Conservation (phyloP, 192 early-diverging fungal species). For the Backusella sp. region DNA sequence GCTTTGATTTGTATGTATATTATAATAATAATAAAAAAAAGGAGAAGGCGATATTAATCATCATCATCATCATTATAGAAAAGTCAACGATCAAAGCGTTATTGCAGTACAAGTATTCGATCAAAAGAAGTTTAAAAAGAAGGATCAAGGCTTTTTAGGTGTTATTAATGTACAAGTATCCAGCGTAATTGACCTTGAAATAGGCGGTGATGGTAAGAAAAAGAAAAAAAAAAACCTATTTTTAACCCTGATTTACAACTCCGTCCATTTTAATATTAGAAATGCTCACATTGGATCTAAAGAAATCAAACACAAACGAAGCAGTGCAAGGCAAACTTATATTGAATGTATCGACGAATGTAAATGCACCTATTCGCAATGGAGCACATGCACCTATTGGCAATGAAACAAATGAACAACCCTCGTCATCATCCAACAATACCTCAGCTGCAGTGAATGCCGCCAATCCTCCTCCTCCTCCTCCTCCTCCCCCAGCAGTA, state of each 20-base stretch:
- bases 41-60: background rate
- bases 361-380: slow-evolving; percentile 39
- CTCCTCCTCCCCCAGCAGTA: background rate
- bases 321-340: slow-evolving; percentile 89
- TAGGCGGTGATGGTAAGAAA: slow-evolving; percentile 52
- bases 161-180: slow-evolving; percentile 85
- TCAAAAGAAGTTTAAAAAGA: slow-evolving; percentile 95
- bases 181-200: slow-evolving; percentile 75
- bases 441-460: background rate
- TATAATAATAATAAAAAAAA: background rate
- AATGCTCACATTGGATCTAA: slow-evolving; percentile 87
- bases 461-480: background rate
- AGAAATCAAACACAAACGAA: slow-evolving; percentile 80
- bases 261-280: slow-evolving; percentile 40
- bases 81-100: slow-evolving; percentile 73
- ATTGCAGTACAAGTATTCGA: slow-evolving; percentile 97
- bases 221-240: background rate
- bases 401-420: slow-evolving; percentile 6
- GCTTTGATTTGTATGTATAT: slow-evolving; percentile 25
- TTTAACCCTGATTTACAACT: background rate
- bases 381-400: slow-evolving; percentile 26
- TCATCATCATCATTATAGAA: slow-evolving; percentile 38
- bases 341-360: slow-evolving; percentile 67
- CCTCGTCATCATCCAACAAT: background rate
- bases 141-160: slow-evolving; percentile 86